Conservation (phyloP, 306 rosid genomes). For the Lathyrus aphaca region DNA sequence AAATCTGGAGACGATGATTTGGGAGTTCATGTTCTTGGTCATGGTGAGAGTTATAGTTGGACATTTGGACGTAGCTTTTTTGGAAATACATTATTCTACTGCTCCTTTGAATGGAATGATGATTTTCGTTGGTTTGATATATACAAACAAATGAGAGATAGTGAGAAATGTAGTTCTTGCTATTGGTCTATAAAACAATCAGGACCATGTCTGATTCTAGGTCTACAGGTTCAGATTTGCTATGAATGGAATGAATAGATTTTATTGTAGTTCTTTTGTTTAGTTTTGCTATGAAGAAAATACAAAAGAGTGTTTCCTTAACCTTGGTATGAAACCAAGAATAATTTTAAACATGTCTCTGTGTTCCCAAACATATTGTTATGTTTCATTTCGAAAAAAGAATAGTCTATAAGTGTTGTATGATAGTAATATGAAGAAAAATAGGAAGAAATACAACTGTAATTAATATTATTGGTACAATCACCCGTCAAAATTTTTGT, state of each 20-base stretch:
- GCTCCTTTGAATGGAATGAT: neutral
- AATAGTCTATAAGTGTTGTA: no score
- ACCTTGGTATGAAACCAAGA: no score
- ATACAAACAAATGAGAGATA: neutral
- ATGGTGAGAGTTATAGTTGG: neutral
- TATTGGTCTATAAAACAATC: neutral
- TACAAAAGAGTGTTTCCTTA: no score
- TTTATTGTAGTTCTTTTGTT: neutral
- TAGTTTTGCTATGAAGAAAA: no score
- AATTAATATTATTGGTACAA: no score
- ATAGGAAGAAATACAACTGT: no score
- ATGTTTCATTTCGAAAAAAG: no score
- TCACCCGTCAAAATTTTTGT: no score
- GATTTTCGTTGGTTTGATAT: constrained; percentile 1
- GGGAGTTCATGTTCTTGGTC: neutral
- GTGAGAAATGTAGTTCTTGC: neutral
- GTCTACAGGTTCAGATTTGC: neutral
- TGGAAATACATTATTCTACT: neutral
- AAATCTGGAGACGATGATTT: constrained; percentile 14
- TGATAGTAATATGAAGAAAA: no score
- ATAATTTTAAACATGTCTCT: no score
- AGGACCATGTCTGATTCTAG: neutral
- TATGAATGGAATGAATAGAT: neutral
- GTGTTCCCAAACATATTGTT: no score
- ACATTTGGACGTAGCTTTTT: neutral